Evolutionary conservation across 2,329 filamentous ascomycete genomes (phyloP), one percentile per base, ranked within the genome.

Genomic region (Claviceps monticola): DNA sequence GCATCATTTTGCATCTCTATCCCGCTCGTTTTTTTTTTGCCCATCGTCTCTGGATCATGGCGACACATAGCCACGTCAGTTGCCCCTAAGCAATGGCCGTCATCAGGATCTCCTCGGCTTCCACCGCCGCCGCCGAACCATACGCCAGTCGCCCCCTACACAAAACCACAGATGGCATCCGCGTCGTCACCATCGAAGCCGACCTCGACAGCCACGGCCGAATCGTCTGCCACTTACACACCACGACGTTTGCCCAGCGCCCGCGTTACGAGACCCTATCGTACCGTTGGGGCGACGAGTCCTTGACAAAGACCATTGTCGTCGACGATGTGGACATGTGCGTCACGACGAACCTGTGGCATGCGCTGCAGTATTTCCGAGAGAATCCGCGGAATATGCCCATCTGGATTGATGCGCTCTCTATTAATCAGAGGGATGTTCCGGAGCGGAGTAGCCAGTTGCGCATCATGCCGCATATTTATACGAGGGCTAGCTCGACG

Each of bases 391-490:
- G 53, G 5, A 14, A n/a, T 11, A 17, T 5, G n/a, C 42, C 54
- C 38, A 43, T 60, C 8, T 61, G 57, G 58, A 56, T 59, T n/a
- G 54, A 56, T 37, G 54, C 54, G 38, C 47, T 56, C 26, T 56
- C 48, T 17, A 56, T 54, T 19, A 56, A 59, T 44, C 59, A 61
- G 53, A 38, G 34, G 1, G 52, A 58, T 46, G 34, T 51, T 2
- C 34, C 44, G 4, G 59, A 60, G 49, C 54, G 55, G 26, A 55
- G 29, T 34, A 39, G 50, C 11, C 55, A 61, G 52, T 39, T 61
- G 39, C 51, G 52, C 21, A 53, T 59, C 29, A 60, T 58, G 58
- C 53, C 53, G 43, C 52, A 55, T 36, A 59, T 59, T n/a, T 60
- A 57, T 51, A 44, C 49, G 1, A 49, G 51, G 16, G 57, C 57